Percentiles rank a stretch among this genome's conserved stretches.
phyloP scores from a whole-genome alignment of 345 rosid species.

The Barbarea vulgaris region DNA sequence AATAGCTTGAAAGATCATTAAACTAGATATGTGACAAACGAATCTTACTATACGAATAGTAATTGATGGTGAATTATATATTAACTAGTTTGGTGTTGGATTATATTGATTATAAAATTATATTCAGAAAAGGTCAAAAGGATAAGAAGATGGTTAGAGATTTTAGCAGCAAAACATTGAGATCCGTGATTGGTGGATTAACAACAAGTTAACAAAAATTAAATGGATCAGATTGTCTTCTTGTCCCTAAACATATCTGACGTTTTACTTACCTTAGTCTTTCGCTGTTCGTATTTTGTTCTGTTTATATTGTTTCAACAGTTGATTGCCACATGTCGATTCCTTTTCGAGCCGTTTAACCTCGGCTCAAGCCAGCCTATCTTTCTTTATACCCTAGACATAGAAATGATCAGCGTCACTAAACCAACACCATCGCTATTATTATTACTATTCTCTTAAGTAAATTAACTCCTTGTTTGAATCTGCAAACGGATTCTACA shows the following conservation, averaged over 20 bases:
- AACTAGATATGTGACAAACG: background rate
- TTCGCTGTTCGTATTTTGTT: conserved; percentile 24
- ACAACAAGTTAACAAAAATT: conserved; percentile 9
- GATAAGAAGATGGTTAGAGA: conserved; percentile 27
- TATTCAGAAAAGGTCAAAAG: conserved; percentile 28
- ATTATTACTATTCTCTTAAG: background rate
- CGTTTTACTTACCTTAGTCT: conserved; percentile 22
- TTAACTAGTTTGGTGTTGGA: conserved; percentile 29
- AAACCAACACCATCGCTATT: background rate
- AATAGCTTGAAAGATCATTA: background rate
- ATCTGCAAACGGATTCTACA: background rate
- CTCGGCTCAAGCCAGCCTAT: background rate
- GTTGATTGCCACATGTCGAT: background rate
- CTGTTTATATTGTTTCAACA: background rate
- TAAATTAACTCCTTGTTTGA: background rate
- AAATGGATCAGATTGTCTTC: conserved; percentile 28
- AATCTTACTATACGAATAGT: background rate
- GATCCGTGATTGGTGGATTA: conserved; percentile 42
- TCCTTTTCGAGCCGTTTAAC: background rate
- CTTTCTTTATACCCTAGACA: background rate
- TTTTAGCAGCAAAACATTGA: conserved; percentile 33
- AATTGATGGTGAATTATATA: background rate
- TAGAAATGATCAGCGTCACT: too few species aligned
- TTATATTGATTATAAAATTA: conserved; percentile 7
- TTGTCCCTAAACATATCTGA: conserved; percentile 36